A percentile compares a stretch with the other conserved stretches of the same genome.
Conservation (phyloP, 2,329 filamentous ascomycete species). For the Ophiocordyceps polyrhachis-furcata region DNA sequence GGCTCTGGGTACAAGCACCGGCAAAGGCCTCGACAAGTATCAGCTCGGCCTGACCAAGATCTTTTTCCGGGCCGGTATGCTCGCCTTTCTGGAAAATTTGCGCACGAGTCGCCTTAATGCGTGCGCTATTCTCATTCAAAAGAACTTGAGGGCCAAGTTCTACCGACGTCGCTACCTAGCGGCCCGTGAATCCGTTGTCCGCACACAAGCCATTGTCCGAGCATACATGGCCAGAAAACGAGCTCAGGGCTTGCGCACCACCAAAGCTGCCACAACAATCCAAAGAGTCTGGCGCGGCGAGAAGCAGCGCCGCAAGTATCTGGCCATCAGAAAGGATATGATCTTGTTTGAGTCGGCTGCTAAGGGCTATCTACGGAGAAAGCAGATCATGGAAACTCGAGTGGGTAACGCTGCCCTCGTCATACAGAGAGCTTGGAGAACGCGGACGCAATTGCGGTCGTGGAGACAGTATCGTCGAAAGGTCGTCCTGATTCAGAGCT, state of each 20-base stretch:
- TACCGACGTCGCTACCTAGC: constrained; percentile 84
- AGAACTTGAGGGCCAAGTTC: constrained; percentile 91
- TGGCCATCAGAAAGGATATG: constrained; percentile 62
- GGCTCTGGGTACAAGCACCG: constrained; percentile 61
- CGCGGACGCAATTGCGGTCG: constrained; percentile 53
- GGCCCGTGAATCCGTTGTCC: constrained; percentile 62
- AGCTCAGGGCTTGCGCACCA: constrained; percentile 62
- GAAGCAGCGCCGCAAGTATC: constrained; percentile 69
- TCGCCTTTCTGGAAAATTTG: constrained; percentile 90
- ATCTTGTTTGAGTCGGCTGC: constrained; percentile 76
- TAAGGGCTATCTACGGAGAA: constrained; percentile 81
- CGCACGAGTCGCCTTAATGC: constrained; percentile 80
- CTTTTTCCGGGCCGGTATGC: constrained; percentile 98
- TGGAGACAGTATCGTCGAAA: constrained; percentile 87
- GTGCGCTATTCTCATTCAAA: constrained; percentile 94
- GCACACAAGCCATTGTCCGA: constrained; percentile 59
- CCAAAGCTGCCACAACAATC: constrained; percentile 82
- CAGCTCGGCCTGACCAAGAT: constrained; percentile 97
- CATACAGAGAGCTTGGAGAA: constrained; percentile 83
- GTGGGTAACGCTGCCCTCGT: constrained; percentile 77
- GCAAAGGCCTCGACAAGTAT: constrained; percentile 74
- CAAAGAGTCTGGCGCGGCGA: constrained; percentile 89
- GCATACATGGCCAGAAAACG: constrained; percentile 60
- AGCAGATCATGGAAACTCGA: constrained; percentile 83
- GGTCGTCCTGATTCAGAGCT: constrained; percentile 72